Evolutionary conservation across 495 filamentous ascomycete species (phyloP).

Genomic region (Chlorociboria aeruginascens): DNA sequence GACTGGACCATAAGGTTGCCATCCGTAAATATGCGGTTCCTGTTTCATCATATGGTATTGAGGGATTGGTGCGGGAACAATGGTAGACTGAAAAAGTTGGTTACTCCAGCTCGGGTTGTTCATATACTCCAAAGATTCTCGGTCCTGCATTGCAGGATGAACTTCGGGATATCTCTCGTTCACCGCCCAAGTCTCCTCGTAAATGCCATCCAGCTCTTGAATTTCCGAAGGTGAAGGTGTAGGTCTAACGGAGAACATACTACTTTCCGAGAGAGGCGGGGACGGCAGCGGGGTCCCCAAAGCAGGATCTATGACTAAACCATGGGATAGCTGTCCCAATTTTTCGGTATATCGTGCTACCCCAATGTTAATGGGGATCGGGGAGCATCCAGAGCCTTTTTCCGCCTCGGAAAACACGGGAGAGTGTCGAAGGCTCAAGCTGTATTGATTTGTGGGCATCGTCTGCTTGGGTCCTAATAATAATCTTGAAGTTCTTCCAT

Average conservation of each 20-base stretch:
- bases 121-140: too few relatives aligned
- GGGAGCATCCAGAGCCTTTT: conserved; percentile 4
- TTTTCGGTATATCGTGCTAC: not conserved
- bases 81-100: conserved; percentile 18
- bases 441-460: not conserved
- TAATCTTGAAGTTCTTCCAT: conserved; percentile 6
- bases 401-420: conserved; percentile 6
- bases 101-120: not conserved
- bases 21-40: conserved; percentile 21
- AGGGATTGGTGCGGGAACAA: conserved; percentile 16
- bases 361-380: conserved; percentile 16
- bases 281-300: conserved; percentile 6
- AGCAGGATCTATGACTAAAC: not conserved
- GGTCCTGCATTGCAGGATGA: not conserved
- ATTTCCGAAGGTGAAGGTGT: not conserved
- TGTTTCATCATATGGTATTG: conserved; percentile 29
- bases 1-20: conserved; percentile 12
- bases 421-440: not conserved
- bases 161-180: conserved; percentile 4
- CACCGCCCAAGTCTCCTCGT: conserved; percentile 13
- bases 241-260: not conserved
- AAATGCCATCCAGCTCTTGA: conserved; percentile 12
- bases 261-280: conserved; percentile 9
- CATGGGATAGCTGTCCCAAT: not conserved
- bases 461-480: not conserved